A percentile compares a stretch with the other conserved stretches of the same genome.
Conservation (phyloP, 495 filamentous ascomycete species). For the Durotheca rogersii region DNA sequence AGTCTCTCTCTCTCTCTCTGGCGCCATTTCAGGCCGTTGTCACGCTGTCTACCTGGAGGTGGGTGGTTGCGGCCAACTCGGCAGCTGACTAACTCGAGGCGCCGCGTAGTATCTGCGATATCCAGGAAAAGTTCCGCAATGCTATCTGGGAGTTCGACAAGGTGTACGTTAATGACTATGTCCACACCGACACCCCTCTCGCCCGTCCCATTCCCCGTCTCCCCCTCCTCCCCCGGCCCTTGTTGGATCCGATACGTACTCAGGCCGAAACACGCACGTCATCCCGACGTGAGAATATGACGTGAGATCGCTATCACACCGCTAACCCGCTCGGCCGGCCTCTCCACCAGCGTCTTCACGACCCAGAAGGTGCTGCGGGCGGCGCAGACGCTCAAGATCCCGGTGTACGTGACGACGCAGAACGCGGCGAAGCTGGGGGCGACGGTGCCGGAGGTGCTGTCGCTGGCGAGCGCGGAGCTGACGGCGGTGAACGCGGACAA, state of each 20-base stretch:
- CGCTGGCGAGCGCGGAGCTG: constrained; percentile 43
- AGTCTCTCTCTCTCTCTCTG: too few species aligned
- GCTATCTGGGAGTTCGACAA: constrained; percentile 81
- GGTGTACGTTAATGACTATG: constrained; percentile 51
- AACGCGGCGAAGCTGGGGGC: constrained; percentile 70
- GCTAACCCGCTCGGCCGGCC: background rate
- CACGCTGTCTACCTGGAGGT: too few species aligned
- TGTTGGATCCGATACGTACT: too few species aligned
- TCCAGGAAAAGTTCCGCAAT: constrained; percentile 88
- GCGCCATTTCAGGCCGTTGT: too few species aligned
- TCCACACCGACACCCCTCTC: constrained; percentile 6
- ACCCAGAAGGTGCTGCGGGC: constrained; percentile 56
- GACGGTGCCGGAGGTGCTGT: constrained; percentile 67
- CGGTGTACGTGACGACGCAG: constrained; percentile 84
- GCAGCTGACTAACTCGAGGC: background rate
- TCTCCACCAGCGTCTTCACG: constrained; percentile 48
- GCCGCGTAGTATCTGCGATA: constrained; percentile 76
- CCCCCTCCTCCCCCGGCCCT: too few species aligned
- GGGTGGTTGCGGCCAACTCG: background rate
- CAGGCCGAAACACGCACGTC: too few species aligned
- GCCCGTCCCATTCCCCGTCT: background rate
- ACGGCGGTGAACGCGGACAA: constrained; percentile 66
- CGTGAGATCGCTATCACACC: too few species aligned
- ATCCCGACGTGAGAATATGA: too few species aligned
- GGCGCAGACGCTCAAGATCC: constrained; percentile 65